These are phyloP conservation scores for Rubroboletus pulcherrimus DNA, from an alignment of 768 basidiomycete species.

Conservation along the genomic window DNA sequence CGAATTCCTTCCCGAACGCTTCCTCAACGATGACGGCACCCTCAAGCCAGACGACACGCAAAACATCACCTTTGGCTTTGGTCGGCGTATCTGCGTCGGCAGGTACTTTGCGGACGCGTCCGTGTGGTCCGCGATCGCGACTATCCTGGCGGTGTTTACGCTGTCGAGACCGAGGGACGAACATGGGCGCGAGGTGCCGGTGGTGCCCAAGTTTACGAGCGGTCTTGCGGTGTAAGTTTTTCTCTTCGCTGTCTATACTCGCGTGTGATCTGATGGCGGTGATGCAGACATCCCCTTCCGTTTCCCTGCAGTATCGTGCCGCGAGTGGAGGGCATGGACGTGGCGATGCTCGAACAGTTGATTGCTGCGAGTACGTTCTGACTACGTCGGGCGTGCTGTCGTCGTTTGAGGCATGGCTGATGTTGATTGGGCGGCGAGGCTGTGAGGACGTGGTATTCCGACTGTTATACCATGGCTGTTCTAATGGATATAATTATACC, in stretches of 20 bases:
- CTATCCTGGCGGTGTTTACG: conserved; percentile 11
- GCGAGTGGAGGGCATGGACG: conserved; percentile 5
- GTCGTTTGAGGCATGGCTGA: neutral
- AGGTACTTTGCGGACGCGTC: conserved; percentile 18
- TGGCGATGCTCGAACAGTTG: neutral
- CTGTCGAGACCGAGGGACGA: conserved; percentile 7
- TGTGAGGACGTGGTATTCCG: neutral
- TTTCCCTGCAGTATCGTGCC: conserved; percentile 10
- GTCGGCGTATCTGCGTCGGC: conserved; percentile 25
- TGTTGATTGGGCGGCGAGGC: neutral
- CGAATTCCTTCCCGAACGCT: conserved; percentile 38
- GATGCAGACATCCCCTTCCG: conserved; percentile 6
- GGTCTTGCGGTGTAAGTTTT: conserved; percentile 10
- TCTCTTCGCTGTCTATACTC: neutral
- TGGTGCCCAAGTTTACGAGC: conserved; percentile 13
- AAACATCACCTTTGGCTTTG: conserved; percentile 23
- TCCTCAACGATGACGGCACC: conserved; percentile 27
- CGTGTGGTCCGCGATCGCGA: conserved; percentile 16
- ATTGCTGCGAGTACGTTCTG: neutral
- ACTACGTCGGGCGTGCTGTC: neutral
- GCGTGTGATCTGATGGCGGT: neutral
- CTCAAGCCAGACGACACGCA: conserved; percentile 10
- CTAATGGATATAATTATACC: too few relatives aligned
- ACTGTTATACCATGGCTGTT: neutral
- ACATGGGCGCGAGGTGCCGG: conserved; percentile 9